Percentiles rank a stretch among this genome's conserved stretches.
These are phyloP conservation scores for Lactarius vividus DNA, from an alignment of 768 basidiomycete species.

Conservation along the genomic window DNA sequence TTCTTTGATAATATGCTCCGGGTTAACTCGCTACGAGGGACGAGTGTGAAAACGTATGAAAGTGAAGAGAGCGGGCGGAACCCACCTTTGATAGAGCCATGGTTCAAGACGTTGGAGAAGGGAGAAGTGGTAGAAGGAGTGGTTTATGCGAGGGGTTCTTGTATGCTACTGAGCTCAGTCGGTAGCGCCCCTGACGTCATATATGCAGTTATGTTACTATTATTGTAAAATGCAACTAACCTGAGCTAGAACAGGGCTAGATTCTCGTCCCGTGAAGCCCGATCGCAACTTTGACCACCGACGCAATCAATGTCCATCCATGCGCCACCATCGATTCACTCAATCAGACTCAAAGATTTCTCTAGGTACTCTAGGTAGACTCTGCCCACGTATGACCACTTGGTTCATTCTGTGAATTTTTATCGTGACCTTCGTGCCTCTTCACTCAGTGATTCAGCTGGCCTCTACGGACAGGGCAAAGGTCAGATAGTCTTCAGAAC, in stretches of 20 bases:
- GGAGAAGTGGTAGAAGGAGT: not conserved
- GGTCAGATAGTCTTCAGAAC: not conserved
- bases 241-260: not conserved
- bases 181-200: conserved; percentile 19
- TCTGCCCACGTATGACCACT: no score
- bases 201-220: not conserved
- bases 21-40: conserved; percentile 22
- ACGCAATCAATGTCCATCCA: not conserved
- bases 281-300: not conserved
- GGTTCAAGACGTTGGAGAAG: not conserved
- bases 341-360: not conserved
- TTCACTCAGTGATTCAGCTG: not conserved
- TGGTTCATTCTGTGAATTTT: no score
- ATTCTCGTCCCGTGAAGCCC: not conserved
- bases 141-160: conserved; percentile 10
- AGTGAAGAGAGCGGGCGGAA: not conserved
- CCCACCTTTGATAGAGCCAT: conserved; percentile 28
- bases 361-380: not conserved
- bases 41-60: not conserved
- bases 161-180: not conserved
- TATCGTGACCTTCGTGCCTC: not conserved
- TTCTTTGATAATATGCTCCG: conserved; percentile 24
- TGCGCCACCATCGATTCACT: not conserved
- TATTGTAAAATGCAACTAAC: not conserved
- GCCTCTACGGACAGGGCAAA: not conserved